These are phyloP conservation scores for Termitomyces sp. DNA, from an alignment of 768 basidiomycete species.

Conservation along the genomic window DNA sequence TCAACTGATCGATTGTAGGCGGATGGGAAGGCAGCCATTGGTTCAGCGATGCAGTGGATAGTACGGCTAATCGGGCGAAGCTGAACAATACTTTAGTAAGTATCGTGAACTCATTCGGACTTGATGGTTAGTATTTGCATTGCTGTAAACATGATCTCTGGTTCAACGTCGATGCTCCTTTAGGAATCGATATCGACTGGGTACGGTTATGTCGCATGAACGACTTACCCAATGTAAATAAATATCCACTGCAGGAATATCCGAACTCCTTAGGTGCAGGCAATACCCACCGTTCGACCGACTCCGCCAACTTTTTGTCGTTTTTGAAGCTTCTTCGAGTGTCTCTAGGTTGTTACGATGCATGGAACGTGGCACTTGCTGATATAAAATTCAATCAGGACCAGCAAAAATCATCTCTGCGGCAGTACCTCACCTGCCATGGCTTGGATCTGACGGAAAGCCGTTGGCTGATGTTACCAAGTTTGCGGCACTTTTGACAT, in stretches of 20 bases:
- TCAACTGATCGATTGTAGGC: slow-evolving; percentile 18
- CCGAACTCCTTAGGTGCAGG: slow-evolving; percentile 59
- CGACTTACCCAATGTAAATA: slow-evolving; percentile 1
- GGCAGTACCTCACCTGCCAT: slow-evolving; percentile 66
- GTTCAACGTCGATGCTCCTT: slow-evolving; percentile 36
- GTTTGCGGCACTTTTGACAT: slow-evolving; percentile 58
- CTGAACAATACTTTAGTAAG: slow-evolving; percentile 51
- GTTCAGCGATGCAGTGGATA: slow-evolving; percentile 58
- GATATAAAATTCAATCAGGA: slow-evolving; percentile 22
- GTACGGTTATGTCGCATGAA: slow-evolving; percentile 16
- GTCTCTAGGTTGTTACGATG: slow-evolving; percentile 37
- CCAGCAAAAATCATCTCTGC: slow-evolving; percentile 60
- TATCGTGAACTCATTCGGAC: slow-evolving; percentile 52
- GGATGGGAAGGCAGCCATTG: slow-evolving; percentile 68
- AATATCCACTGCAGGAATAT: slow-evolving; percentile 57
- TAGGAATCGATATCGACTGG: slow-evolving; percentile 54
- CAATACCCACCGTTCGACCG: slow-evolving; percentile 50
- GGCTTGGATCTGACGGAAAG: slow-evolving; percentile 55
- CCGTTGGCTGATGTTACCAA: slow-evolving; percentile 60
- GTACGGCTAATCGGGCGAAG: slow-evolving; percentile 38
- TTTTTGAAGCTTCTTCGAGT: slow-evolving; percentile 56
- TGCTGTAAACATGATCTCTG: neutral
- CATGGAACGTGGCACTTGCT: neutral
- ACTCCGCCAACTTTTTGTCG: slow-evolving; percentile 58
- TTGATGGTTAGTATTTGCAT: slow-evolving; percentile 54